These are phyloP conservation scores for Millerozyma miso DNA, from an alignment of 805 yeast genomes.

Conservation along the genomic window DNA sequence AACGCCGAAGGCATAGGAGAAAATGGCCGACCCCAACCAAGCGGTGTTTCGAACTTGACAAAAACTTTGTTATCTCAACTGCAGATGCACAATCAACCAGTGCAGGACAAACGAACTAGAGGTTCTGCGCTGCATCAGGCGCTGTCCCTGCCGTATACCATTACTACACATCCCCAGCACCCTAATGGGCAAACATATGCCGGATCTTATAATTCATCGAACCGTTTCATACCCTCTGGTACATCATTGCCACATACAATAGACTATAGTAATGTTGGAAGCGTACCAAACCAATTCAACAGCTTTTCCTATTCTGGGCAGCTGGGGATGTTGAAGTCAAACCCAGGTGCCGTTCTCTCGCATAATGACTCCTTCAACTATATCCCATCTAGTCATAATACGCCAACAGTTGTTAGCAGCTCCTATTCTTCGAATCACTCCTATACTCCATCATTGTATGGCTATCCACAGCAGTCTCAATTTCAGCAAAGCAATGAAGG, in stretches of 20 bases:
- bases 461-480: slow-evolving; percentile 2
- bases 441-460: slow-evolving; percentile 23
- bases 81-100: not conserved
- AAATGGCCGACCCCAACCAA: not conserved
- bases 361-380: slow-evolving; percentile 19
- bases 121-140: not conserved
- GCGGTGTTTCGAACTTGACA: slow-evolving; percentile 24
- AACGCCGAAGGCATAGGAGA: slow-evolving; percentile 1
- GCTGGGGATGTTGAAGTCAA: not conserved
- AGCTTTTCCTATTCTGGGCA: slow-evolving; percentile 5
- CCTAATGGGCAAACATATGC: slow-evolving; percentile 5
- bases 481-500: not conserved
- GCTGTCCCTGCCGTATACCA: not conserved
- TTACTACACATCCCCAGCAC: not conserved
- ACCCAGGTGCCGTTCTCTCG: not conserved
- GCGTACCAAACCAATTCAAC: slow-evolving; percentile 1
- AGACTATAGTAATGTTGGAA: not conserved
- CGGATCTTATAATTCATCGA: slow-evolving; percentile 3
- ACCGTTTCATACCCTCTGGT: slow-evolving; percentile 8
- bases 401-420: slow-evolving; percentile 39
- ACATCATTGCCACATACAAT: slow-evolving; percentile 1
- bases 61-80: slow-evolving; percentile 22
- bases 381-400: slow-evolving; percentile 40
- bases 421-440: slow-evolving; percentile 41
- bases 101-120: not conserved